These are phyloP conservation scores for Datisca glomerata DNA, from an alignment of 306 rosid species.

Conservation along the genomic window DNA sequence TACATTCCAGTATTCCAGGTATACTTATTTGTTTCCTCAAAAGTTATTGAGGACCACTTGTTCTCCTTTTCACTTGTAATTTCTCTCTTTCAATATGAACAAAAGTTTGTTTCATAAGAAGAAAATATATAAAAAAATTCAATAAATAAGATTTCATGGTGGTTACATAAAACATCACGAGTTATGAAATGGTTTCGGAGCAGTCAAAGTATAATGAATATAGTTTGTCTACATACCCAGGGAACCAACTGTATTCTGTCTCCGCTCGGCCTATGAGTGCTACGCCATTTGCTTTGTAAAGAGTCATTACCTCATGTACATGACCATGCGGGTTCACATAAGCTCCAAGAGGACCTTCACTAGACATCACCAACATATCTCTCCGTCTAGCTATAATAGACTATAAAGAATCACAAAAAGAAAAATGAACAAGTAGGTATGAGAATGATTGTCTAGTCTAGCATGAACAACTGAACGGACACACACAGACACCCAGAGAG, in stretches of 20 bases:
- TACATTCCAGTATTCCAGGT: too few species aligned
- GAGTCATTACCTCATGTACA: conserved; percentile 84
- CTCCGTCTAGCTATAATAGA: conserved; percentile 68
- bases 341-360: conserved; percentile 95
- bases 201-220: not conserved
- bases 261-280: conserved; percentile 45
- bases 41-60: too few species aligned
- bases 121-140: too few species aligned
- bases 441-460: too few species aligned
- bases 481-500: not conserved
- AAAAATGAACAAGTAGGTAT: not conserved
- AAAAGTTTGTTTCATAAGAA: too few species aligned
- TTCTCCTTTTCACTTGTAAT: too few species aligned
- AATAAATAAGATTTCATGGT: too few species aligned
- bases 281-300: conserved; percentile 63
- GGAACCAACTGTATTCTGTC: conserved; percentile 90
- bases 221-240: conserved; percentile 51
- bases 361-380: conserved; percentile 92
- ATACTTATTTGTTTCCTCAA: too few species aligned
- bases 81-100: too few species aligned
- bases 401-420: conserved; percentile 30
- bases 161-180: too few species aligned
- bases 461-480: too few species aligned
- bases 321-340: conserved; percentile 62
- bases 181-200: not conserved